phyloP scores from a whole-genome alignment of 345 rosid species.

The Camelina hispida region DNA sequence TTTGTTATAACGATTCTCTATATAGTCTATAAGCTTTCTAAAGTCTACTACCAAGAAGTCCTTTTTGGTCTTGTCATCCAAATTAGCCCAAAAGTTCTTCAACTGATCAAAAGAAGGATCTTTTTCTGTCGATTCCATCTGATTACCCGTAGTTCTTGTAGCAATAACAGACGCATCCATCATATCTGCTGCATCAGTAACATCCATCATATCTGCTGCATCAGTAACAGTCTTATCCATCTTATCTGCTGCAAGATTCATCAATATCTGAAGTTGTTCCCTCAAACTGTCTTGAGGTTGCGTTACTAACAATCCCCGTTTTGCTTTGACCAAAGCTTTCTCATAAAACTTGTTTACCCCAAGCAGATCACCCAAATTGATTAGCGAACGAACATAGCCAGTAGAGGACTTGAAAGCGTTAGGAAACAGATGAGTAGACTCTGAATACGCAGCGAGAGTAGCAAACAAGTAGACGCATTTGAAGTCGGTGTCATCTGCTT shows the following conservation, averaged over 20 bases:
- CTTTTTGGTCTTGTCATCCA: slow-evolving; percentile 9
- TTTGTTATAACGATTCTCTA: not conserved
- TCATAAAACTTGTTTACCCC: not conserved
- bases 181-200: not conserved
- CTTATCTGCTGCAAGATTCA: not conserved
- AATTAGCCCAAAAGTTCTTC: not conserved
- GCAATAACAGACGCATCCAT: not conserved
- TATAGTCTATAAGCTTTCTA: not conserved
- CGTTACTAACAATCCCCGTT: not conserved
- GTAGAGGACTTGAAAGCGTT: not conserved
- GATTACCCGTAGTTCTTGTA: not conserved
- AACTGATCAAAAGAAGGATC: not conserved
- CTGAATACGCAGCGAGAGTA: not conserved
- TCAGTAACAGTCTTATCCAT: not conserved
- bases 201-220: not conserved
- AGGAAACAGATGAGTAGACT: not conserved
- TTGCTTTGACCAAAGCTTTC: not conserved
- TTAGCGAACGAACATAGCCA: not conserved
- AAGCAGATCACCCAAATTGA: not conserved
- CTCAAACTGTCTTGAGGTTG: not conserved
- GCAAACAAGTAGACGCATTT: slow-evolving; percentile 4
- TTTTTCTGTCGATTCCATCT: not conserved
- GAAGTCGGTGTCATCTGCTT: not conserved
- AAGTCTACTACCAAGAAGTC: not conserved
- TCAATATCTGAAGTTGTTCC: not conserved